Evolutionary conservation across 108 stramenopile genomes (phyloP).

Genomic region (Cyclotella choctawhatcheeana): DNA sequence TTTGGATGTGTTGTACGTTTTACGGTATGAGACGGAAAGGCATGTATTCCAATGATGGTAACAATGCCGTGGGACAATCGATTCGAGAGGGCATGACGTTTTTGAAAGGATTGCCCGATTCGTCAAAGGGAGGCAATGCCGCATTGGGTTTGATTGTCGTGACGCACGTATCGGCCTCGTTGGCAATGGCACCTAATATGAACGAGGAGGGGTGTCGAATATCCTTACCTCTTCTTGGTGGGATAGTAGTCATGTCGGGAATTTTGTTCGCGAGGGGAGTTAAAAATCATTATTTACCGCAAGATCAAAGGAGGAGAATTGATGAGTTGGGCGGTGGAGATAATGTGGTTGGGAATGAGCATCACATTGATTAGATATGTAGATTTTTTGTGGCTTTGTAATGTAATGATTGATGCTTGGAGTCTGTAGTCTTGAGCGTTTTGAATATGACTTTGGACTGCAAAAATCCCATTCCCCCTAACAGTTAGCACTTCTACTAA

Average conservation of each 20-base stretch:
- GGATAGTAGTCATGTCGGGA: constrained; percentile 30
- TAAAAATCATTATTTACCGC: constrained; percentile 40
- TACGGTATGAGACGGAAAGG: constrained; percentile 82
- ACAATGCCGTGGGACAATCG: constrained; percentile 2
- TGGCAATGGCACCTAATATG: constrained; percentile 41
- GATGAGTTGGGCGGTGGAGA: constrained; percentile 1
- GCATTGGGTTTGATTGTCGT: constrained; percentile 29
- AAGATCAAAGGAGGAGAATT: constrained; percentile 50
- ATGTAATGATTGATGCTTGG: background rate
- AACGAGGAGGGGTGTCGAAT: constrained; percentile 46
- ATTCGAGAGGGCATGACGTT: constrained; percentile 1
- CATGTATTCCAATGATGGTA: constrained; percentile 50
- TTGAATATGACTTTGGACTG: too few species aligned
- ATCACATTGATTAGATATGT: constrained; percentile 32
- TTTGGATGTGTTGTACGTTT: constrained; percentile 87
- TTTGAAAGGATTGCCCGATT: constrained; percentile 24
- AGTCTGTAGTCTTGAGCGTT: too few species aligned
- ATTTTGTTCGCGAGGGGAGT: constrained; percentile 19
- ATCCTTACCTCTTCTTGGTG: constrained; percentile 45
- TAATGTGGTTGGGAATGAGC: background rate
- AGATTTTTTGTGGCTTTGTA: too few species aligned
- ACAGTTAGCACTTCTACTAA: too few species aligned
- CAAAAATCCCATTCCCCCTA: too few species aligned
- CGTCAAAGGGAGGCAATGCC: constrained; percentile 35
- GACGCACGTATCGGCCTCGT: constrained; percentile 37